These are phyloP conservation scores for Phytopythium helicoides DNA, from an alignment of 352 stramenopile genomes.

Conservation along the genomic window DNA sequence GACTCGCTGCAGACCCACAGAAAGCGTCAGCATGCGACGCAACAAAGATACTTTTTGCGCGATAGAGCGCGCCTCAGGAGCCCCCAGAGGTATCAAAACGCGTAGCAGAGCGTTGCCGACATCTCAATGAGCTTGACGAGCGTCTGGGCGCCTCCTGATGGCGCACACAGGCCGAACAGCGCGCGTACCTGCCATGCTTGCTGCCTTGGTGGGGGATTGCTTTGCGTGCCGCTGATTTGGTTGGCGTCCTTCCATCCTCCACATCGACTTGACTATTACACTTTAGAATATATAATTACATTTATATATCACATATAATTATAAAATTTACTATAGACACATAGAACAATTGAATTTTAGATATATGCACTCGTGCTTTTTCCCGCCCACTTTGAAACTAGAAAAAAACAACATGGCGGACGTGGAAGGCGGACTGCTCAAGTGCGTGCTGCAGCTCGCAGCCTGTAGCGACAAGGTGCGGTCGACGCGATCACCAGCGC, in stretches of 20 bases:
- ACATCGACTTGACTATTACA: not conserved
- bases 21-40: not conserved
- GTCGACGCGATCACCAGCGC: not conserved
- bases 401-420: slow-evolving; percentile 32
- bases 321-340: not conserved
- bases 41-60: not conserved
- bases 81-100: too few relatives aligned
- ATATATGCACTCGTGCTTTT: not conserved
- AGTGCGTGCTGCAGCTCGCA: slow-evolving; percentile 72
- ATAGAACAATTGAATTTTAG: not conserved
- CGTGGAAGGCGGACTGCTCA: slow-evolving; percentile 58
- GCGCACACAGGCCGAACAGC: not conserved
- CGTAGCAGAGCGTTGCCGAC: too few relatives aligned
- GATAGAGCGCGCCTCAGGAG: too few relatives aligned
- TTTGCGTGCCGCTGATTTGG: not conserved
- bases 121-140: too few relatives aligned
- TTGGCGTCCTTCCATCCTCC: not conserved
- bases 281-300: not conserved
- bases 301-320: not conserved
- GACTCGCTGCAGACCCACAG: not conserved
- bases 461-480: slow-evolving; percentile 75
- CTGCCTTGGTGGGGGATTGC: not conserved
- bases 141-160: too few relatives aligned
- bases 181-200: slow-evolving; percentile 4
- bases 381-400: slow-evolving; percentile 4